These are phyloP conservation scores for Rehmannia glutinosa DNA, from an alignment of 257 asterid genomes.

Conservation along the genomic window DNA sequence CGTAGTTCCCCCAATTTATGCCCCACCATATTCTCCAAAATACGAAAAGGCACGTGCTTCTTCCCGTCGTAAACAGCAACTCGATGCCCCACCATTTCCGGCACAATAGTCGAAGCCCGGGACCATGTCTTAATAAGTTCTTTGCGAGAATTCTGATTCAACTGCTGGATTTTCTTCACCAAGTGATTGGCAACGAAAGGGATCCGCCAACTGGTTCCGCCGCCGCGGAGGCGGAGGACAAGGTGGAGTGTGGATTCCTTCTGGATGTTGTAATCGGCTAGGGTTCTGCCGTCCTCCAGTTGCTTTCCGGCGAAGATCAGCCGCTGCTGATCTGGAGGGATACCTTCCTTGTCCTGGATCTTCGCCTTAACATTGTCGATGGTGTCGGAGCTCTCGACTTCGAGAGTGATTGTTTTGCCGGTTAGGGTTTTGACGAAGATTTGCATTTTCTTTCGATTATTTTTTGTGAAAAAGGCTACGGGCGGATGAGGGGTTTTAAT, in stretches of 20 bases:
- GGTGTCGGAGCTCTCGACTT: slow-evolving; percentile 28
- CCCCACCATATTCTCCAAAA: slow-evolving; percentile 56
- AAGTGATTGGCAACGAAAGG: slow-evolving; percentile 60
- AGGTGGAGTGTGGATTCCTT: slow-evolving; percentile 35
- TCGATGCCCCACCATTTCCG: slow-evolving; percentile 58
- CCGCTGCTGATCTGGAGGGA: slow-evolving; percentile 32
- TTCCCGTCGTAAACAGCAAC: slow-evolving; percentile 50
- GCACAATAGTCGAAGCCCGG: slow-evolving; percentile 45
- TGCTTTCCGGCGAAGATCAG: slow-evolving; percentile 33
- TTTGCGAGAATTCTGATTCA: slow-evolving; percentile 23
- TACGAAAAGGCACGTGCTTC: slow-evolving; percentile 43
- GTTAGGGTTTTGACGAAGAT: slow-evolving; percentile 30
- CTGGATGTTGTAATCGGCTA: slow-evolving; percentile 33
- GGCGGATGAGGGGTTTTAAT: background rate
- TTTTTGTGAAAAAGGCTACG: background rate
- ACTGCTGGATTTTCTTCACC: slow-evolving; percentile 30
- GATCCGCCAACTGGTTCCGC: slow-evolving; percentile 43
- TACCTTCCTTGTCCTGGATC: slow-evolving; percentile 30
- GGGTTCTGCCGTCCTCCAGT: slow-evolving; percentile 26
- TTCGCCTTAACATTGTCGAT: slow-evolving; percentile 26
- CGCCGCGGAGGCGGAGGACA: slow-evolving; percentile 32
- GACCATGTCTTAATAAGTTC: slow-evolving; percentile 59
- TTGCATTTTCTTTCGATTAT: slow-evolving; percentile 15
- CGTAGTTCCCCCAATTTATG: slow-evolving; percentile 50
- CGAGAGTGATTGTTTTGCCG: slow-evolving; percentile 32